Evolutionary conservation across 1,139 yeast species (phyloP).

Genomic region (Kurtzmaniella quercitrusa): DNA sequence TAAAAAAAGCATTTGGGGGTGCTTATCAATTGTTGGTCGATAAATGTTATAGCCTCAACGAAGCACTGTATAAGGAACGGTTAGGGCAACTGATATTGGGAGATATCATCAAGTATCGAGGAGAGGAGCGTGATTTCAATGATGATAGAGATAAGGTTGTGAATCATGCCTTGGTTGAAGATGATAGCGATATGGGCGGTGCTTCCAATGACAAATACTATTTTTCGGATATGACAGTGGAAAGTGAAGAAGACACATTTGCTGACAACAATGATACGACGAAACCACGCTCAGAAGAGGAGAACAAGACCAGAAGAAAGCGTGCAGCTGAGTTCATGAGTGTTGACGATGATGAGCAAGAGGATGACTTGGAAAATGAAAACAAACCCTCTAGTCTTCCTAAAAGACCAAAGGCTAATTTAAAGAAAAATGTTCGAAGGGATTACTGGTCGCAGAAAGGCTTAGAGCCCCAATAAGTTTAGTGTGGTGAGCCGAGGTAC

Average conservation of each 20-base stretch:
- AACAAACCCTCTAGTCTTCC: conserved; percentile 12
- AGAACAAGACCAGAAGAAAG: conserved; percentile 12
- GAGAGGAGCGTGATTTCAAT: conserved; percentile 72
- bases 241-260: conserved; percentile 28
- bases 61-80: conserved; percentile 64
- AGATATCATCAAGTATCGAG: conserved; percentile 71
- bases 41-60: conserved; percentile 56
- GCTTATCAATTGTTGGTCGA: conserved; percentile 80
- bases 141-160: conserved; percentile 67
- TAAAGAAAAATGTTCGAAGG: conserved; percentile 35
- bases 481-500: too few relatives aligned
- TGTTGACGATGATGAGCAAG: conserved; percentile 15
- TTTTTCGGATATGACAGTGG: conserved; percentile 42
- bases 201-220: conserved; percentile 38
- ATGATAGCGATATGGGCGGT: conserved; percentile 21
- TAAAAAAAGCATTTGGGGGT: conserved; percentile 86
- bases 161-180: conserved; percentile 52
- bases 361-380: conserved; percentile 7
- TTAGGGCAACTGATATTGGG: conserved; percentile 76
- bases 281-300: conserved; percentile 20
- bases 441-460: conserved; percentile 47
- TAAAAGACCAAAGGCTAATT: conserved; percentile 15
- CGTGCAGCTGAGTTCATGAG: conserved; percentile 27
- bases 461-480: conserved; percentile 22
- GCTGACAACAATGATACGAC: conserved; percentile 9